These are phyloP conservation scores for Penicillium psychrosexuale DNA, from an alignment of 2,329 filamentous ascomycete genomes.

Conservation along the genomic window DNA sequence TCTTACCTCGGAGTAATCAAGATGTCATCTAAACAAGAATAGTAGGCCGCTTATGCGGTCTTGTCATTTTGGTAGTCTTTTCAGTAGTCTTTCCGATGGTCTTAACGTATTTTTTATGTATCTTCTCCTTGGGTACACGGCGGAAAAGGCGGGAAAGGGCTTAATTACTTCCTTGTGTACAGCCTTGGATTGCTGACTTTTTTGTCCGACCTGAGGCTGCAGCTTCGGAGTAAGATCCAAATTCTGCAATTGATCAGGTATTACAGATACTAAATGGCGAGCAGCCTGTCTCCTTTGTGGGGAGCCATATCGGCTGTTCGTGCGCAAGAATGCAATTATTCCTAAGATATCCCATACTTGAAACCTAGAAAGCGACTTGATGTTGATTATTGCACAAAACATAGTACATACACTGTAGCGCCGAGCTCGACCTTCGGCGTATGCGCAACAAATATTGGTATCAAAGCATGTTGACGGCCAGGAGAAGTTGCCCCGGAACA, in stretches of 20 bases:
- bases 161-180: background rate
- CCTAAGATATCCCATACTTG: background rate
- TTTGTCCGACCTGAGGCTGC: background rate
- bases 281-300: background rate
- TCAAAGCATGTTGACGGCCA: conserved; percentile 20
- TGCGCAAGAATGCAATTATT: background rate
- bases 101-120: too few relatives aligned
- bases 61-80: too few relatives aligned
- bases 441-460: conserved; percentile 25
- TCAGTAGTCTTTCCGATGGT: too few relatives aligned
- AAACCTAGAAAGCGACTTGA: conserved; percentile 17
- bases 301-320: background rate
- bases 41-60: too few relatives aligned
- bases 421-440: conserved; percentile 16
- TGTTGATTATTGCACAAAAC: conserved; percentile 25
- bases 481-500: conserved; percentile 4
- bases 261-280: background rate
- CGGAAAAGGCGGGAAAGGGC: too few relatives aligned
- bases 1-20: background rate
- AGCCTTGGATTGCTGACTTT: background rate
- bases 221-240: background rate
- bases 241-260: background rate
- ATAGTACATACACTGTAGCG: conserved; percentile 27
- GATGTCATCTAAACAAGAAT: background rate
- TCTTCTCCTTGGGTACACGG: too few relatives aligned